Conservation (phyloP, 164 flowering plant species). For the Buxus sempervirens region DNA sequence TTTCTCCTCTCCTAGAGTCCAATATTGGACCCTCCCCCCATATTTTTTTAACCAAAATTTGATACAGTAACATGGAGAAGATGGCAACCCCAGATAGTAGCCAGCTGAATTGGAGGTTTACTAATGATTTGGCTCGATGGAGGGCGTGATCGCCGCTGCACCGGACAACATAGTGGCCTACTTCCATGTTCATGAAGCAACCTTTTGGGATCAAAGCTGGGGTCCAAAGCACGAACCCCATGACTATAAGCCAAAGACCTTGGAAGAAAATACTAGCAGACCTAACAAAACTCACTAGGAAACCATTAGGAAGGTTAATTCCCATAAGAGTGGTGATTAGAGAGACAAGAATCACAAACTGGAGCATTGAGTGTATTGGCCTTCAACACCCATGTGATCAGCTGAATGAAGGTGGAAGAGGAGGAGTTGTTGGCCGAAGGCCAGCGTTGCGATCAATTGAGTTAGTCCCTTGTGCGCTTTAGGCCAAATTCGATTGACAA, state of each 20-base stretch:
- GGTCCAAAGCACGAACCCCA: constrained; percentile 78
- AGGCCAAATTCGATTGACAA: constrained; percentile 26
- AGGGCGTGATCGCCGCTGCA: constrained; percentile 45
- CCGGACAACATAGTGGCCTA: constrained; percentile 52
- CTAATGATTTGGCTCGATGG: constrained; percentile 60
- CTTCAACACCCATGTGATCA: constrained; percentile 59
- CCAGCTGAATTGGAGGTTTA: constrained; percentile 69
- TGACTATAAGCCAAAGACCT: constrained; percentile 69
- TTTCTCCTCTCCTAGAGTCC: constrained; percentile 17
- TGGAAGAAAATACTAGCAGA: constrained; percentile 61
- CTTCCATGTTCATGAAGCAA: constrained; percentile 52
- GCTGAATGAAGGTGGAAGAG: constrained; percentile 62
- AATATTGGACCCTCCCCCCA: constrained; percentile 30
- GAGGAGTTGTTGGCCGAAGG: constrained; percentile 65
- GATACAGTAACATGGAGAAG: constrained; percentile 37
- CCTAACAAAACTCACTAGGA: constrained; percentile 62
- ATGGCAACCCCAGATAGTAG: constrained; percentile 31
- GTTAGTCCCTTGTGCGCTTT: constrained; percentile 32
- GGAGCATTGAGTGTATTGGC: constrained; percentile 55
- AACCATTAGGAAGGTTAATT: constrained; percentile 41
- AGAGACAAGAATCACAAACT: constrained; percentile 31
- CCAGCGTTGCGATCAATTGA: constrained; percentile 44
- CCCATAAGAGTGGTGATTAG: constrained; percentile 61
- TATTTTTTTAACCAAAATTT: constrained; percentile 28
- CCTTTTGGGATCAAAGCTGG: constrained; percentile 60